phyloP scores from a whole-genome alignment of 345 rosid genomes.

The Lenwebbia sp. region DNA sequence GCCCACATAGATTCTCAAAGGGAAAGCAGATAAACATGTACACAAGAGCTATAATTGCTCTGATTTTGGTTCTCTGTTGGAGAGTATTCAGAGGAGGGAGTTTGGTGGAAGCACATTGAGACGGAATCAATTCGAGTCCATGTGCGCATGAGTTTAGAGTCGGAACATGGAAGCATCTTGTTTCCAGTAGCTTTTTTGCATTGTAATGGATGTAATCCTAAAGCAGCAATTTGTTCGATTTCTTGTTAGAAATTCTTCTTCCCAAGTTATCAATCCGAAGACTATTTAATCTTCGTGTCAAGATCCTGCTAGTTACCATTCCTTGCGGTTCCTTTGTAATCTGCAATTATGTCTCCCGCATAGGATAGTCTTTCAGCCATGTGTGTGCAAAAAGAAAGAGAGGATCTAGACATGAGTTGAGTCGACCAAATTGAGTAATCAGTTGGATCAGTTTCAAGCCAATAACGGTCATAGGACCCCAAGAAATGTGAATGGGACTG shows the following conservation, averaged over 20 bases:
- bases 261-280: neutral
- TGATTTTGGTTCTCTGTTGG: neutral
- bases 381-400: neutral
- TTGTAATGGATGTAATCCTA: neutral
- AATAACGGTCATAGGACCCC: neutral
- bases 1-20: slow-evolving; percentile 19
- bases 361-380: neutral
- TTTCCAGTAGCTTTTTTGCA: slow-evolving; percentile 14
- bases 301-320: neutral
- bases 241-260: slow-evolving; percentile 9
- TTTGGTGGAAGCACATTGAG: slow-evolving; percentile 41
- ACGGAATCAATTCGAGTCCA: slow-evolving; percentile 32
- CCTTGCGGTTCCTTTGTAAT: neutral
- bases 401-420: neutral
- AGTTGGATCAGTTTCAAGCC: neutral
- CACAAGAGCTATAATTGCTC: slow-evolving; percentile 1
- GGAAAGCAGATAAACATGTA: slow-evolving; percentile 20
- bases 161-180: slow-evolving; percentile 23
- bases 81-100: neutral
- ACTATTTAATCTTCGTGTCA: neutral
- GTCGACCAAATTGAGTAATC: neutral
- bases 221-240: slow-evolving; percentile 12
- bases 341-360: neutral
- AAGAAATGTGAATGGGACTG: neutral
- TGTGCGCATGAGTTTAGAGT: slow-evolving; percentile 31